Evolutionary conservation across 257 asterid species (phyloP), one percentile per base, ranked within the genome.

Genomic region (Scutellaria baicalensis): DNA sequence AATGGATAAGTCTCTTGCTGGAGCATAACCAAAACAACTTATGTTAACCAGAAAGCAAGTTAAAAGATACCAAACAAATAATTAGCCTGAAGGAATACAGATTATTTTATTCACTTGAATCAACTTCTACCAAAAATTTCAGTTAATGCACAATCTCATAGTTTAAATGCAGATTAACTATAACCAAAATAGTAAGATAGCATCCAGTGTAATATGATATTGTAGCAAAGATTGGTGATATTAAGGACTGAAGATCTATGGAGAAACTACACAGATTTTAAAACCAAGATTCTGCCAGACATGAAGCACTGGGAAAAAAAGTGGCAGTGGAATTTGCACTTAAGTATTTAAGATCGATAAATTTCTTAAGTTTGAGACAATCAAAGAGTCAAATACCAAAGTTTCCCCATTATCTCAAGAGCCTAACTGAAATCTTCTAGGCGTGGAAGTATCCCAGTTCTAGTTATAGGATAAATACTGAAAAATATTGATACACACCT

Each of bases 401-500:
- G 35, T 61, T 66, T 35, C 40, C 68, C 45, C 35, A 66, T 1
- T 56, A 63, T 43, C 31, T 38, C 33, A 57, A 11, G 48, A 63
- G 58, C 66, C 40, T 50, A 36, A 55, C 42, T 21, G 49, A 55
- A 54, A 51, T 52, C 59, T 16, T 67, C 16, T 11, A 40, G 13
- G 63, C 9, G 36, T 55, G 66, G 62, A 59, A 20, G 60, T 40
- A 36, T 21, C 59, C n/a, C 59, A 10, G 36, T 64, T 62, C 47
- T 44, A 57, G 64, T 69, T 50, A 10, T 10, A 52, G 69, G 54
- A 57, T 60, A 69, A 74, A 54, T 20, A 47, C 38, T 43, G 62
- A 45, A 59, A 69, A 42, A 27, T 7, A 31, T 61, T 39, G 69
- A 45, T 7, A 82, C 94, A 66, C 70, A 84, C 98, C 84, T 85